Percentiles rank a stretch among this genome's conserved stretches.
phyloP scores from a whole-genome alignment of 73 alveolate species.

The Paramecium sexaurelia region DNA sequence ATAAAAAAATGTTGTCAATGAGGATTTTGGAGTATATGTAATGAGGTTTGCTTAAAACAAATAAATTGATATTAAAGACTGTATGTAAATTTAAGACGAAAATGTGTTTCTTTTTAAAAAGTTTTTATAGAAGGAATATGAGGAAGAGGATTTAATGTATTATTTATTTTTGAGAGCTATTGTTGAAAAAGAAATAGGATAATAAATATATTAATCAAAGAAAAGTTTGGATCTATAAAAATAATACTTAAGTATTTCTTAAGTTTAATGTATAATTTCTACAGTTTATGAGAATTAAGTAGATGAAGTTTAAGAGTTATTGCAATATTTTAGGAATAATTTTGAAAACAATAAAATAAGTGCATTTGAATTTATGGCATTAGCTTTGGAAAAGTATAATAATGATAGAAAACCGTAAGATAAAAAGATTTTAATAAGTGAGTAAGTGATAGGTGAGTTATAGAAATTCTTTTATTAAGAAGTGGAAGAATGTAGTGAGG shows the following conservation, averaged over 20 bases:
- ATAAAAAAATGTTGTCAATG: background rate
- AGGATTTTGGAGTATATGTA: background rate
- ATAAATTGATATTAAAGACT: slow-evolving; percentile 27
- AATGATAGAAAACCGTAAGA: background rate
- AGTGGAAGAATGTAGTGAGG: background rate
- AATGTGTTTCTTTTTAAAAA: slow-evolving; percentile 23
- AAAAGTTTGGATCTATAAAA: background rate
- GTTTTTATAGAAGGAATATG: slow-evolving; percentile 7
- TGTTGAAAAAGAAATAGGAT: slow-evolving; percentile 36
- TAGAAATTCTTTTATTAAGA: background rate
- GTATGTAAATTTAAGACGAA: slow-evolving; percentile 9
- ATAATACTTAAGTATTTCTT: background rate
- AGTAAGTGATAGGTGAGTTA: background rate
- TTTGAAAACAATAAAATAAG: background rate
- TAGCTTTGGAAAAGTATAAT: background rate
- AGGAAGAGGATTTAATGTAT: slow-evolving; percentile 50
- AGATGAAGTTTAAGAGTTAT: background rate
- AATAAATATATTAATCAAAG: background rate
- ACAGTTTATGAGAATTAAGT: slow-evolving; percentile 10
- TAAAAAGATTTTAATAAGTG: background rate
- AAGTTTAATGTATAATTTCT: background rate
- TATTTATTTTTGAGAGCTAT: slow-evolving; percentile 43
- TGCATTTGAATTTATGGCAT: slow-evolving; percentile 24
- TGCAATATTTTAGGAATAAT: background rate
- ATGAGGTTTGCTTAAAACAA: background rate